phyloP scores from a whole-genome alignment of 163 green algal genomes.

The Scenedesmus sp. region DNA sequence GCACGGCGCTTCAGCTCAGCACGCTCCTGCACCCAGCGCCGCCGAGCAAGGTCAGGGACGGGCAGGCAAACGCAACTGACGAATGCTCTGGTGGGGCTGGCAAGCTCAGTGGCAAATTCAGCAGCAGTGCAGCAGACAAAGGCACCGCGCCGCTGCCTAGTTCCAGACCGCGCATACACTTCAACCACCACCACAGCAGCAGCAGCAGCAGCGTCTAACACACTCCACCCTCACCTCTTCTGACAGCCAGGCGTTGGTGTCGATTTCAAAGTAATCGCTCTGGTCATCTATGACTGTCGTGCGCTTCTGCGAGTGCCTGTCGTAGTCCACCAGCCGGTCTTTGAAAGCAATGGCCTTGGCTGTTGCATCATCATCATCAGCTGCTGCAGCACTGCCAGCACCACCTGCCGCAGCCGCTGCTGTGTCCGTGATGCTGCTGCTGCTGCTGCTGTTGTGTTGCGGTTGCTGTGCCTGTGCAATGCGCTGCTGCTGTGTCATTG shows the following conservation, averaged over 20 bases:
- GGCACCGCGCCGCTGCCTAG: background rate
- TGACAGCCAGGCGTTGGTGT: conserved; percentile 90
- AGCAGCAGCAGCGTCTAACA: background rate
- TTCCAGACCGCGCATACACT: no score
- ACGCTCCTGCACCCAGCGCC: conserved; percentile 69
- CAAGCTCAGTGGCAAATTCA: no score
- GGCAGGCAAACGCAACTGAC: no score
- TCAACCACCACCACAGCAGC: background rate
- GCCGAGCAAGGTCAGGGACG: background rate
- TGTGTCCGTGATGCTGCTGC: no score
- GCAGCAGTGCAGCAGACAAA: background rate
- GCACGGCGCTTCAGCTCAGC: conserved; percentile 70
- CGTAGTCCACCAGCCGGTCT: conserved; percentile 91
- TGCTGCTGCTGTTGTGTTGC: conserved; percentile 16
- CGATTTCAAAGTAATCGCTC: conserved; percentile 93
- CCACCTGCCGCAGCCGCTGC: background rate
- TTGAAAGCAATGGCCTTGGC: conserved; percentile 82
- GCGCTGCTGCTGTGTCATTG: conserved; percentile 59
- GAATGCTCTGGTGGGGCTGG: no score
- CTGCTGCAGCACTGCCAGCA: background rate
- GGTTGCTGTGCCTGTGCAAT: conserved; percentile 38
- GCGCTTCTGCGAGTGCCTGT: conserved; percentile 84
- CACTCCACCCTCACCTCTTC: conserved; percentile 66
- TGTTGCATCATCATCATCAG: conserved; percentile 57
- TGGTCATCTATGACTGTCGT: conserved; percentile 96